These are phyloP conservation scores for Penicillium ucsense DNA, from an alignment of 495 filamentous ascomycete species.

Conservation along the genomic window DNA sequence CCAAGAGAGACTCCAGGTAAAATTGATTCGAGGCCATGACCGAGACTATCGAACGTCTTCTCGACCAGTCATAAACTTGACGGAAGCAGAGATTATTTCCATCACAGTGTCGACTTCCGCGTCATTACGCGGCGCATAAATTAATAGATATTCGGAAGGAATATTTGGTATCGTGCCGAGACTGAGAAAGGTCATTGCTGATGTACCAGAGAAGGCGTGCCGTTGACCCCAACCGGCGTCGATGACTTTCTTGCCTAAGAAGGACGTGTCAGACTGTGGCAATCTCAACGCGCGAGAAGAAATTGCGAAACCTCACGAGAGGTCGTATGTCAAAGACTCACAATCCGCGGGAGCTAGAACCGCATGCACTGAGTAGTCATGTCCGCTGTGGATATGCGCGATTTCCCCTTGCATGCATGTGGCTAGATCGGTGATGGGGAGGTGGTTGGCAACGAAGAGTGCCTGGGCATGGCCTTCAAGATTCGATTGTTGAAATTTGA, in stretches of 20 bases:
- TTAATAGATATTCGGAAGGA: conserved; percentile 62
- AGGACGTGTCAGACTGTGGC: not conserved
- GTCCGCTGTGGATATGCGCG: conserved; percentile 59
- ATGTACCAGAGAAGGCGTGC: conserved; percentile 64
- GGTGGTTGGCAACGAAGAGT: conserved; percentile 17
- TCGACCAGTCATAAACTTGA: conserved; percentile 25
- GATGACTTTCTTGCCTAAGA: conserved; percentile 53
- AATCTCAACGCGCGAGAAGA: too few relatives aligned
- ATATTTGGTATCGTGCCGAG: conserved; percentile 12
- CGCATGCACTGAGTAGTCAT: conserved; percentile 67
- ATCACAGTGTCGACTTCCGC: conserved; percentile 59
- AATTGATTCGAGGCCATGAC: not conserved
- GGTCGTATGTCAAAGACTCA: conserved; percentile 3
- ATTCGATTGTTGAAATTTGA: conserved; percentile 18
- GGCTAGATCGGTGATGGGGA: conserved; percentile 11
- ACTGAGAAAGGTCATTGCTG: conserved; percentile 36
- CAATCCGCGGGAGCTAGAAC: conserved; percentile 66
- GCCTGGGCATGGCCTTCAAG: conserved; percentile 23
- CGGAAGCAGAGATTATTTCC: conserved; percentile 58
- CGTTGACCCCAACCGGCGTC: conserved; percentile 82
- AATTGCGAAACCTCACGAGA: too few relatives aligned
- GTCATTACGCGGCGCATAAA: conserved; percentile 71
- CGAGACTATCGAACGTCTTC: conserved; percentile 17
- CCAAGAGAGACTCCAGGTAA: not conserved
- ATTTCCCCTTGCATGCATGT: conserved; percentile 50